Evolutionary conservation across 2,329 filamentous ascomycete genomes (phyloP), one percentile per base, ranked within the genome.

Genomic region (Metarhizium brunneum): DNA sequence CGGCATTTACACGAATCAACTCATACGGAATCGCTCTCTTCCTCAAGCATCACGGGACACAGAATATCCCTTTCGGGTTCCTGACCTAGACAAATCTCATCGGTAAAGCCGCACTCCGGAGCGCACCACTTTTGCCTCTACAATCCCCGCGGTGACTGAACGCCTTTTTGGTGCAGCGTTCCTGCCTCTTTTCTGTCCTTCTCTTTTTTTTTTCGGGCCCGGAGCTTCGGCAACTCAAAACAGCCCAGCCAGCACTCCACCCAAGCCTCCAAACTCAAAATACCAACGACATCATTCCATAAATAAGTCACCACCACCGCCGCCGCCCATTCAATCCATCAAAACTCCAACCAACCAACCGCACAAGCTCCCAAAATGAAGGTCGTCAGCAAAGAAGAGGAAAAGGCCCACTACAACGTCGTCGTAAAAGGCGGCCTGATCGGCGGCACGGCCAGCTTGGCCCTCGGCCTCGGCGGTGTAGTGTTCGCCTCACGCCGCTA

Each of bases 371-470:
- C 32, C 7, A 53, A 20, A 40, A 99, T 97, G 94, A 97, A 96
- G 86, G 79, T 97, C 68, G 81, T 97, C 69, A 95, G 88, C 65
- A 90, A 92, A 71, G 90, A 96, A 82, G 90, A 96, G 76, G 92
- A 96, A 75, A 71, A 79, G 58, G 88, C 82, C 54, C 92, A 96
- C 81, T 96, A 95, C 82, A 75, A 78, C 69, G 77, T 81, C 57
- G 94, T 95, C 58, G 68, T 97, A 63, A 86, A 84, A 69, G 92
- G 91, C 62, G 92, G 94, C 64, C 67, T 84, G 60, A 72, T 88
- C 60, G 94, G 92, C 62, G 88, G 88, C 60, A 54, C 79, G 13
- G 64, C 84, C 48, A 92, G 94, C 60, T 74, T 91, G 2, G 78
- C 74, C 42, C 66, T 84, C 36, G 92, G 92, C 60, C 62, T 82